Base-by-base conservation (phyloP, 1,284 basidiomycete genomes). In the Cutaneotrichosporon sp. region DNA sequence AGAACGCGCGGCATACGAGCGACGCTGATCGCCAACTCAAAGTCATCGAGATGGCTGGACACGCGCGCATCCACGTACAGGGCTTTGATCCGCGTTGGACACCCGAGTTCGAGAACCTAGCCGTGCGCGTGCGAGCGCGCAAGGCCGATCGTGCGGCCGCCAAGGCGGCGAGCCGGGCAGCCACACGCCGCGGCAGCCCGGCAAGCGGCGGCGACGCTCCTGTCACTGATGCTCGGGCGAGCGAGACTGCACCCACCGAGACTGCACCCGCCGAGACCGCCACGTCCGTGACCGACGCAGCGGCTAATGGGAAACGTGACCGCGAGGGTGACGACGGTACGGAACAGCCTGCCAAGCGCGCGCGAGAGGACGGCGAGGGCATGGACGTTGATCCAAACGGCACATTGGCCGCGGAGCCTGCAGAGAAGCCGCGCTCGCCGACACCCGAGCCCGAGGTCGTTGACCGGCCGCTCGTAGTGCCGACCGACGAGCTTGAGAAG, bases 101-200 rank as follows among this genome's bases (percentile, higher is more conserved):
- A 50, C 73, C 88, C 34, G 95, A 97, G 76, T 98, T 95, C 77
- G 89, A 90, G 77, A 84, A 90, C 62, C 96, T 96, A 90, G 90
- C 90, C 10, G 85, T 81, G 56, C 84, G 96, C 38, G 90, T 95
- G 80, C 88, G 77, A 82, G 91, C 66, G 81, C 88, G 72, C 91
- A 73, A 73, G 65, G 71, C 68, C 30, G 72, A 74, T 65, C 85
- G 83, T 66, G 84, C 83, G 68, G 84, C 82, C 59, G 82, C 81
- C 80, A 90, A 90, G 73, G 88, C 88, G 18, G 91, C 92, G 79
- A 88, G 89, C 18, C 90, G 88, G 56, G 90, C 90, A 46, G 84
- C 87, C 71, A 90, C 70, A 84, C 84, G 47, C 36, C 42, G 5
- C 58, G 55, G 47, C 18, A 42, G 57, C 31, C 31, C 13, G 34